Evolutionary conservation across 345 rosid species (phyloP), one percentile per base, ranked within the genome.

Genomic region (Pseudoturritis turrita): DNA sequence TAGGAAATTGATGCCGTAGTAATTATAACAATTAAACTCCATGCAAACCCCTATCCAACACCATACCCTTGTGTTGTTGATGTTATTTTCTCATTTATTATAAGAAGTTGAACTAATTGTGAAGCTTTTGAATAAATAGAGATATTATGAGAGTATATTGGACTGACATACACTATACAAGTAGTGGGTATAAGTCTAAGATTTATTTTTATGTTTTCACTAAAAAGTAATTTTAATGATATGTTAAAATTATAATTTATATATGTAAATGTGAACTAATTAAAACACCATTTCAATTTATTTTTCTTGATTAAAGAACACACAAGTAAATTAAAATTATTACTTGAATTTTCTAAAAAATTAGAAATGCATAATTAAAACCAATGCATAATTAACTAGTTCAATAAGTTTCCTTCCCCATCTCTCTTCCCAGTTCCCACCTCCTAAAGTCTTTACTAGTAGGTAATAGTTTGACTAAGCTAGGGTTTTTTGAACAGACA

Each of bases 401-500:
- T 25, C 3, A 28, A 11, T 21, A 71, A 47, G 15, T 7, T 17
- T 61, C 21, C 21, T 13, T 58, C 36, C 37, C 14, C 40, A 44
- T 58, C 45, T 58, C 37, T 37, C 37, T n/a, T 62, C 13, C 52
- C 15, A 26, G n/a, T n/a, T 23, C 18, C 19, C 50, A 60, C 65
- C 6, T 12, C 45, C 10, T 21, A 53, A 62, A 39, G 67, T 67
- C 73, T 58, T 68, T 33, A 57, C 15, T 33, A 54, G 25, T 56
- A 33, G 58, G 66, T 56, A 36, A 65, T 17, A 56, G 41, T 55
- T 73, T 65, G 77, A 65, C 73, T 59, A 67, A 67, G 23, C 56
- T 31, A 59, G 47, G 37, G 26, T 13, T 46, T 43, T 22, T 51
- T 60, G 33, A n/a, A n/a, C 40, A 60, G 74, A 59, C 68, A 25